phyloP scores from a whole-genome alignment of 1,284 basidiomycete species.

The Boletellus dicymbophilus region DNA sequence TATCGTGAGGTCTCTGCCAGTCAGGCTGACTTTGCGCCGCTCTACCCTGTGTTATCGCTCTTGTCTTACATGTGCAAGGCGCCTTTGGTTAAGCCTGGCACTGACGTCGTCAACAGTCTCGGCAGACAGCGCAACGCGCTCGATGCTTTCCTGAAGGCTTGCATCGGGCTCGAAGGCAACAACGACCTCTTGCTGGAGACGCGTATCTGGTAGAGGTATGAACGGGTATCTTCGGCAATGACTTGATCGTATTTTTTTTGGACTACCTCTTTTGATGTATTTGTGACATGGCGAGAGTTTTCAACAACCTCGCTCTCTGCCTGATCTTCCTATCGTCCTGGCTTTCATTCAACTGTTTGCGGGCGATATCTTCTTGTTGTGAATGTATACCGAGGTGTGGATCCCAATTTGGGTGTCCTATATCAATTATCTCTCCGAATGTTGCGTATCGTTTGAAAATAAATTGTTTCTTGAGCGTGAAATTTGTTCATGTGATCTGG shows the following conservation, averaged over 20 bases:
- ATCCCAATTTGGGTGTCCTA: not conserved
- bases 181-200: constrained; percentile 84
- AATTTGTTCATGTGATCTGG: too few relatives aligned
- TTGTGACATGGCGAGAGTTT: constrained; percentile 5
- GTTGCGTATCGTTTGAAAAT: constrained; percentile 2
- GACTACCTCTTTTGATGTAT: not conserved
- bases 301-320: constrained; percentile 17
- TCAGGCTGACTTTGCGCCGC: constrained; percentile 67
- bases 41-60: constrained; percentile 89
- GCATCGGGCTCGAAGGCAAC: constrained; percentile 83
- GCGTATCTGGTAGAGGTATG: constrained; percentile 86
- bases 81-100: constrained; percentile 94
- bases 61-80: constrained; percentile 98
- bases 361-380: not conserved
- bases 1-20: constrained; percentile 66
- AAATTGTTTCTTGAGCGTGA: constrained; percentile 1
- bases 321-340: not conserved
- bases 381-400: not conserved
- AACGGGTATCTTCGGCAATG: too few relatives aligned
- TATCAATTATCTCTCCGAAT: not conserved
- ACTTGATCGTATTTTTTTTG: not conserved
- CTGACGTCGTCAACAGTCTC: constrained; percentile 94
- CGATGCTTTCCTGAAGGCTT: constrained; percentile 92
- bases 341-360: constrained; percentile 19
- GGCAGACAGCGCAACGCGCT: constrained; percentile 94